Base-by-base conservation (phyloP, 805 yeast species). In the Kazachstania taianensis region DNA sequence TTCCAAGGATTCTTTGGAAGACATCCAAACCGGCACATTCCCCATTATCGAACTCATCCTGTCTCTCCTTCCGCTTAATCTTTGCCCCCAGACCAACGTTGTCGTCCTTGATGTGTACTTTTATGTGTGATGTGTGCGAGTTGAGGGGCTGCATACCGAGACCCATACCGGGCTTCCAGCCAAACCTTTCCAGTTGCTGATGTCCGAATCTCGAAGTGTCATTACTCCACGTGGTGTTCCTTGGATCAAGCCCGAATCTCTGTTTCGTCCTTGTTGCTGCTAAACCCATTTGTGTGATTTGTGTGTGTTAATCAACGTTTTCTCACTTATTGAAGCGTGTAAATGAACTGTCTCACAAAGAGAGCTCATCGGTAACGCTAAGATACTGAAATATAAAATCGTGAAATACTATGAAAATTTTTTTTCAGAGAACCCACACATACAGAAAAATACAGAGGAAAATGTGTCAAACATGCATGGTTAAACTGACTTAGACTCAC, bases 201-300 rank as follows among this genome's bases (percentile, higher is more conserved):
- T 82, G 96, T 0, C 98, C 98, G 52, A 89, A 89, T 35, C 95
- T 63, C 4, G 67, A 65, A 0, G 79, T 75, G 49, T 84, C 83
- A 52, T 85, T 85, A 18, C 96, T 80, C 98, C 98, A 89, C 42
- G 76, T 72, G 1, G 96, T 87, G 52, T 89, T 89, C 52, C 97
- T 67, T 13, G 98, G 98, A 62, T 89, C 98, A 25, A 70, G 61
- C 8, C 97, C 96, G 55, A 87, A 80, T 51, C 92, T 71, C 50
- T 82, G 94, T 52, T 82, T 85, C 9, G 70, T 73, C 53, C 77
- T 80, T 5, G 79, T 69, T 8, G 83, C 96, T 30, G 89, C 89
- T 51, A 82, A 70, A 35, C 94, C 92, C 94, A 82, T 82, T 14
- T 12, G 8, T 8, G 10, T 12, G 8, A 8, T 8, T 12, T 22